These are phyloP conservation scores for Royoungia palumana DNA, from an alignment of 768 basidiomycete genomes.

Conservation along the genomic window DNA sequence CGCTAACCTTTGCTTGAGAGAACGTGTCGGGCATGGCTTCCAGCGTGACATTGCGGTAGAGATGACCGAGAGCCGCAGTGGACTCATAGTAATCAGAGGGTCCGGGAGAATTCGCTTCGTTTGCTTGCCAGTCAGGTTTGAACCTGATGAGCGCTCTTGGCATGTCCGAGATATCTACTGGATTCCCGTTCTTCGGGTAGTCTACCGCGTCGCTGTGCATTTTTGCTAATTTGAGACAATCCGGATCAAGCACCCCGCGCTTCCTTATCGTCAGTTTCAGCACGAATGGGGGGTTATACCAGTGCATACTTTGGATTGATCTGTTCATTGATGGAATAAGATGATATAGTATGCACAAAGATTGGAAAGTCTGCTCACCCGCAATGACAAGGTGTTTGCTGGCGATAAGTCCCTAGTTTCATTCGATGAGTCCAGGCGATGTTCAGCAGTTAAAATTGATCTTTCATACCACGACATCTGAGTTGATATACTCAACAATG, in stretches of 20 bases:
- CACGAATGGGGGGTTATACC: not conserved
- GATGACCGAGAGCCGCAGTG: constrained; percentile 61
- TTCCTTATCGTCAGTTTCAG: constrained; percentile 25
- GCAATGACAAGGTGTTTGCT: constrained; percentile 68
- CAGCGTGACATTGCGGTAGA: constrained; percentile 62
- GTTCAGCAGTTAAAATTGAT: not conserved
- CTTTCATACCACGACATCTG: constrained; percentile 65
- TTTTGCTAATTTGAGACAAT: constrained; percentile 56
- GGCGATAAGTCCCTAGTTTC: constrained; percentile 60
- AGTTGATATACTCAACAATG: constrained; percentile 79
- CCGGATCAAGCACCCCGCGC: constrained; percentile 58
- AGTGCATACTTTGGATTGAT: constrained; percentile 61
- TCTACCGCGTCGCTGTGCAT: constrained; percentile 68
- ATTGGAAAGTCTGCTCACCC: constrained; percentile 39
- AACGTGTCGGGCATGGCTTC: constrained; percentile 29
- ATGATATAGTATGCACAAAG: not conserved
- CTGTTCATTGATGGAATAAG: constrained; percentile 33
- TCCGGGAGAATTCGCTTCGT: not conserved
- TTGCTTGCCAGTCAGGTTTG: constrained; percentile 75
- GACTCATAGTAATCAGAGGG: constrained; percentile 65
- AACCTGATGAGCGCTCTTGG: constrained; percentile 57
- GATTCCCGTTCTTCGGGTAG: constrained; percentile 74
- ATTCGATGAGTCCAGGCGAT: constrained; percentile 7
- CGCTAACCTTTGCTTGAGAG: constrained; percentile 8
- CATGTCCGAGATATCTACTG: constrained; percentile 52